Evolutionary conservation across 768 basidiomycete genomes (phyloP), one percentile per base, ranked within the genome.

Genomic region (Hydnomerulius pinastri): DNA sequence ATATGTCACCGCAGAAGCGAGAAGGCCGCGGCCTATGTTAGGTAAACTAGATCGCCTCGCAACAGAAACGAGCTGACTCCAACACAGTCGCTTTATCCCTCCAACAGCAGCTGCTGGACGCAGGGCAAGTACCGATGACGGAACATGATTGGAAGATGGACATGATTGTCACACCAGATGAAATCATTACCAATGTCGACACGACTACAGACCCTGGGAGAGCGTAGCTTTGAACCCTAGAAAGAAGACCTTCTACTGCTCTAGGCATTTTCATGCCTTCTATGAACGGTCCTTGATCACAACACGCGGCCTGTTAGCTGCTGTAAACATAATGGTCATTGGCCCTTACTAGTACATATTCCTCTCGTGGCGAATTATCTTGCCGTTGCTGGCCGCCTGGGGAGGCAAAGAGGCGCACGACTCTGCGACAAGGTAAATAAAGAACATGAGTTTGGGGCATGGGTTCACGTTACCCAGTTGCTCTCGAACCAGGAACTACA

Each of bases 111-210:
- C 58, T 88, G 11, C 62, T 87, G 18, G 76, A 76, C 30, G 66
- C 57, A n/a, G 73, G 71, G 25, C 50, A 71, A 43, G 73, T 89
- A 20, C 87, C 86, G 6, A 73, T 75, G 44, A 77, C 62, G 15
- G 74, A 76, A 43, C 72, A 74, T 56, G 87, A 89, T 66, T 84
- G 83, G 78, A 78, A 75, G 56, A 70, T 89, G 70, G 82, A 89
- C 63, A 64, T 75, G 40, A 73, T 89, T 50, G 67, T 87, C 38
- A 80, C 81, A 29, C 72, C 76, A 17, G 69, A 77, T 47, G 73
- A 68, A 40, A 49, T 61, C 21, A 65, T 73, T 53, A 56, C 71
- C 29, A 47, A 37, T 8, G 46, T 63, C 15, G 50, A 43, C 27
- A 29, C 30, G 28, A 28, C 27, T 9, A 43, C 24, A 27, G 13